A percentile compares a stretch with the other conserved stretches of the same genome.
phyloP scores from a whole-genome alignment of 768 basidiomycete species.

The Antrodiella citrinella region DNA sequence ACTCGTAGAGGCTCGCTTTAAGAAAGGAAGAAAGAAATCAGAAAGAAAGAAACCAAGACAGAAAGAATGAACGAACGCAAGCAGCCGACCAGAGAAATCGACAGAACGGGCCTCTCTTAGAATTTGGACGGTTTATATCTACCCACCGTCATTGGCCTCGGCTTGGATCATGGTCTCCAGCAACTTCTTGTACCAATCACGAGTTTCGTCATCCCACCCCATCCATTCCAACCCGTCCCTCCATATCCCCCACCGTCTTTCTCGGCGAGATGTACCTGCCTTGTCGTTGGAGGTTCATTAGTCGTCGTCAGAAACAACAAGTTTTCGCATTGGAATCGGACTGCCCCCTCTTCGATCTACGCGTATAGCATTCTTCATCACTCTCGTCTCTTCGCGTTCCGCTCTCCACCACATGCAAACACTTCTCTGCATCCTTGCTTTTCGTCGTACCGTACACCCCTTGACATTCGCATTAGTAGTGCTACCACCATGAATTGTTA shows the following conservation, averaged over 20 bases:
- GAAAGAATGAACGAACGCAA: background rate
- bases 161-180: background rate
- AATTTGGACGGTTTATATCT: background rate
- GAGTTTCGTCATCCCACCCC: background rate
- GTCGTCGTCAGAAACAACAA: no score
- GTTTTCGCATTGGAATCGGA: no score
- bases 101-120: background rate
- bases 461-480: background rate
- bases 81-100: background rate
- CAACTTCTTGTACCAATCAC: background rate
- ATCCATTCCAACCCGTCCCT: background rate
- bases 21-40: background rate
- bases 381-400: background rate
- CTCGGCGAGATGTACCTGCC: no score
- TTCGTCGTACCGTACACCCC: background rate
- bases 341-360: background rate
- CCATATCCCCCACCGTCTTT: no score
- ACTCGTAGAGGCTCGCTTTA: background rate
- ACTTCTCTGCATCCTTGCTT: no score
- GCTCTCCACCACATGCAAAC: background rate
- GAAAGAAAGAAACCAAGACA: background rate
- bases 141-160: background rate
- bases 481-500: background rate
- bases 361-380: background rate
- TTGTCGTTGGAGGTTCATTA: no score